Conservation (phyloP, 345 rosid species). For the Eucalyptus cloeziana region DNA sequence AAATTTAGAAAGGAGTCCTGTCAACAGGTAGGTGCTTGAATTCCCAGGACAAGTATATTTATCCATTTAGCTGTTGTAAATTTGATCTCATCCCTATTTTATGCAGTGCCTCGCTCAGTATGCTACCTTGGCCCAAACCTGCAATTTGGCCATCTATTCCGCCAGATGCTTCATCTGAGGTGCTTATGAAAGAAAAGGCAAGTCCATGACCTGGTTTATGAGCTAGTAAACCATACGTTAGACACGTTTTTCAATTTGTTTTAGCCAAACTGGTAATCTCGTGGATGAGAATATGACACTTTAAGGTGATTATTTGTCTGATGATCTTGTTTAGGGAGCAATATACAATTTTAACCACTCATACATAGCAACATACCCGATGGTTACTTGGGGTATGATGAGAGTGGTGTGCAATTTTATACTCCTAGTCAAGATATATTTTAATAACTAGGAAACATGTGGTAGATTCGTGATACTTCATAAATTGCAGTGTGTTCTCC, state of each 20-base stretch:
- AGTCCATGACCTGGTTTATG: conserved; percentile 7
- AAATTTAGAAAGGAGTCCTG: conserved; percentile 88
- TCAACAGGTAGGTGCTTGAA: conserved; percentile 55
- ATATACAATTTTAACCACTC: not conserved
- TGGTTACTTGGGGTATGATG: not conserved
- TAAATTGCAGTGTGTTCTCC: not conserved
- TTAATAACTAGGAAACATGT: not conserved
- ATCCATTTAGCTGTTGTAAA: not conserved
- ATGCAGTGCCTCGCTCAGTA: conserved; percentile 91
- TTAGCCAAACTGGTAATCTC: not conserved
- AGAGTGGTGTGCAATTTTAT: not conserved
- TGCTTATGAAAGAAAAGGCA: conserved; percentile 95
- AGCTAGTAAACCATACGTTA: not conserved
- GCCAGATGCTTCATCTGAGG: conserved; percentile 62
- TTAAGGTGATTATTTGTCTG: not conserved
- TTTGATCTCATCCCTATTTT: not conserved
- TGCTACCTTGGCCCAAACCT: conserved; percentile 99
- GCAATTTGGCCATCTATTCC: conserved; percentile 94
- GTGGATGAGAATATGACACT: not conserved
- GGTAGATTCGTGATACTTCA: not conserved
- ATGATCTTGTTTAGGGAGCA: not conserved
- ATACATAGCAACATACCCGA: not conserved
- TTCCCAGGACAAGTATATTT: not conserved
- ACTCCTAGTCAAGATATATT: not conserved
- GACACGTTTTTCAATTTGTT: not conserved